Percentiles rank a stretch among this genome's conserved stretches.
These are phyloP conservation scores for Brassica napus DNA, from an alignment of 345 rosid genomes.

Conservation along the genomic window Da-Ae NC_063443.1:17043501-17044000, in stretches of 20 bases:
- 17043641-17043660: neutral
- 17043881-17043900: neutral
- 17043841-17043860: neutral
- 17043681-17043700: neutral
- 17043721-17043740: neutral
- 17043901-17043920: neutral
- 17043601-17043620: neutral
- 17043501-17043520: neutral
- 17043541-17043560: neutral
- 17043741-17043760: neutral
- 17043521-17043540: neutral
- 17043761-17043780: neutral
- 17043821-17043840: neutral
- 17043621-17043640: neutral
- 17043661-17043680: neutral
- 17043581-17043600: neutral
- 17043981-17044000: neutral
- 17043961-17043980: neutral
- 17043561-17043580: slow-evolving; percentile 6
- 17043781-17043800: neutral
- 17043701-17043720: neutral
- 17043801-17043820: neutral
- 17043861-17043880: neutral
- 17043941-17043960: neutral
- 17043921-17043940: neutral